phyloP scores from a whole-genome alignment of 2,329 filamentous ascomycete species.

The Calonectria montana region DNA sequence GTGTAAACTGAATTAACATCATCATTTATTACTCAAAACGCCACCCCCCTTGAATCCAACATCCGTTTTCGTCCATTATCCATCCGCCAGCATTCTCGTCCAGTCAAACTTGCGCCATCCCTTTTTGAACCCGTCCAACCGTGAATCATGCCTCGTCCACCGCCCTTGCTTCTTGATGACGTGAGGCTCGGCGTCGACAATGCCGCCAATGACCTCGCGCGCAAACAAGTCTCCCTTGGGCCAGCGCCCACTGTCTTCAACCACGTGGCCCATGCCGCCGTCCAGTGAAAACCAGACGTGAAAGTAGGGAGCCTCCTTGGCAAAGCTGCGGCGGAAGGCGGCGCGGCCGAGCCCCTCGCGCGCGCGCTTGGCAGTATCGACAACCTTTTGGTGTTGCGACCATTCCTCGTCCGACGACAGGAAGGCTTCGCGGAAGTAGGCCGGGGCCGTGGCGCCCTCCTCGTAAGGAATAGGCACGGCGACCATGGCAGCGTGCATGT shows the following conservation, averaged over 20 bases:
- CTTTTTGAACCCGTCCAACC: constrained; percentile 82
- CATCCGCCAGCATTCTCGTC: constrained; percentile 67
- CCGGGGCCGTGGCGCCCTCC: constrained; percentile 90
- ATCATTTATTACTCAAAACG: neutral
- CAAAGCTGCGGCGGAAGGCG: constrained; percentile 85
- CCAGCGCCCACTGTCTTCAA: constrained; percentile 89
- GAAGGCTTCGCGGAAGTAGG: constrained; percentile 96
- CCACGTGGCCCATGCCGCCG: constrained; percentile 90
- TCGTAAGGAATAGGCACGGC: constrained; percentile 90
- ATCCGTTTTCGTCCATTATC: neutral
- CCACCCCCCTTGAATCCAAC: neutral
- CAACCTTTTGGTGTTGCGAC: constrained; percentile 94
- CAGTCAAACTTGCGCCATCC: constrained; percentile 96
- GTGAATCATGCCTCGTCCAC: constrained; percentile 78
- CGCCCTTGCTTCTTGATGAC: constrained; percentile 90
- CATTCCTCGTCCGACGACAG: constrained; percentile 90
- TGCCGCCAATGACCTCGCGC: constrained; percentile 89
- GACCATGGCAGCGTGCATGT: constrained; percentile 85
- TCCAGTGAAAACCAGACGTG: constrained; percentile 96
- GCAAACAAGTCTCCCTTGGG: constrained; percentile 93
- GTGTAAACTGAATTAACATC: neutral
- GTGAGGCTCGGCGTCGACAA: constrained; percentile 85
- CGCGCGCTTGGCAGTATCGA: constrained; percentile 80
- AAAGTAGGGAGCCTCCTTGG: constrained; percentile 98
- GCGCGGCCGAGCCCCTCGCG: constrained; percentile 76